Evolutionary conservation across 305 asterid genomes (phyloP), one percentile per base, ranked within the genome.

Genomic region (Solanum hybrid): DNA sequence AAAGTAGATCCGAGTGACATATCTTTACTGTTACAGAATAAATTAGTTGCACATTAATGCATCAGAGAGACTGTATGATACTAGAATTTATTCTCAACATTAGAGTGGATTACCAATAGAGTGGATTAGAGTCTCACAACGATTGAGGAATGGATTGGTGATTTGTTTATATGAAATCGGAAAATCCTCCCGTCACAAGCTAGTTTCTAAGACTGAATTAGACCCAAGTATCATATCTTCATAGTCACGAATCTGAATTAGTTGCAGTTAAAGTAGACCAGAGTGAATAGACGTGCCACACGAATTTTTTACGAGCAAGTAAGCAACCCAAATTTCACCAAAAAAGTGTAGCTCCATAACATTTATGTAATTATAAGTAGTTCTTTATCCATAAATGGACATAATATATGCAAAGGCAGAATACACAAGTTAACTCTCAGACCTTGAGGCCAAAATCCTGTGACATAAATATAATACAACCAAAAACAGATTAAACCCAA

Each of bases 131-230:
- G 24, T 56, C 66, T 45, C 19, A 4, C 19, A 13, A 1, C 60
- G 1, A 0, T 45, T 51, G 69, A 56, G 24, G 10, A 56, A 56
- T 56, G 24, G 24, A 17, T 17, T 17, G 69, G 10, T 1, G 10
- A 56, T 56, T 56, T 56, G 66, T 56, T 6, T 56, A 56, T 17
- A 56, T 56, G 66, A 0, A 56, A 0, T 56, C 24, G 4, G 10
- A 2, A 56, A 56, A 0, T 56, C 69, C 69, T 0, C 24, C 69
- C 1, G 4, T 0, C 60, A 13, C 60, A 45, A 45, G 60, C 60
- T 45, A 45, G 60, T 45, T 45, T 45, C 19, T 13, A 0, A 56
- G 24, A 17, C 2, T 6, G 24, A 56, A 3, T 56, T 56, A 56
- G 69, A 56, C 69, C 24, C 4, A 56, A 56, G 24, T 56, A 45